These are phyloP conservation scores for Hymenoscyphus scutula DNA, from an alignment of 2,329 filamentous ascomycete species.

Conservation along the genomic window DNA sequence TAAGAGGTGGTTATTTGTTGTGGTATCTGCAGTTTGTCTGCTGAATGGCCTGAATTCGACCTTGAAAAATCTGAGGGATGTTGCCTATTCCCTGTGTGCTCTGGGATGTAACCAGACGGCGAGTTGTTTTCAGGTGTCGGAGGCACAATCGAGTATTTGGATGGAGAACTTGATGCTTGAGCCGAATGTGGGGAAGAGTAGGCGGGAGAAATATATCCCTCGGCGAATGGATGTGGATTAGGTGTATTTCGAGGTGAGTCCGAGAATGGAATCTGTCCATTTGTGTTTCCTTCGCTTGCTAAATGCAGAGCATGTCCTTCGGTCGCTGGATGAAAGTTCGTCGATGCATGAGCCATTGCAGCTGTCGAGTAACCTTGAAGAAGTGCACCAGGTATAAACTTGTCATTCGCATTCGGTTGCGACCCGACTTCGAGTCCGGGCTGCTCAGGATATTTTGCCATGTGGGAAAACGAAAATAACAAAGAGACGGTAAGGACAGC, in stretches of 20 bases:
- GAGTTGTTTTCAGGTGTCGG: not conserved
- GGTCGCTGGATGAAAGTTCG: not conserved
- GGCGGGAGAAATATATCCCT: not conserved
- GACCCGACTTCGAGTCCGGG: not conserved
- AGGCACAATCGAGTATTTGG: not conserved
- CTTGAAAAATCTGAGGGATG: not conserved
- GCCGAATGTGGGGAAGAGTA: not conserved
- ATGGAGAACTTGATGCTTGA: too few species aligned
- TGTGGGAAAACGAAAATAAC: not conserved
- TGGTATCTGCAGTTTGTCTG: not conserved
- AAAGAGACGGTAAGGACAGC: not conserved
- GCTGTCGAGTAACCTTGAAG: not conserved
- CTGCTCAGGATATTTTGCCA: not conserved
- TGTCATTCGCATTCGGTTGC: not conserved
- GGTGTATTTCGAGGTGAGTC: not conserved
- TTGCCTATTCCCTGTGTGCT: not conserved
- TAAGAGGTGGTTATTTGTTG: not conserved
- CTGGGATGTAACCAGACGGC: not conserved
- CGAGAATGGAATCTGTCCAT: not conserved
- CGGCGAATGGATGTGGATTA: not conserved
- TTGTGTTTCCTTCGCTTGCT: not conserved
- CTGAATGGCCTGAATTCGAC: not conserved
- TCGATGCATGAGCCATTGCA: not conserved
- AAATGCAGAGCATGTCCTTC: not conserved
- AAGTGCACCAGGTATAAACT: not conserved